Evolutionary conservation across 352 stramenopile genomes (phyloP).

Genomic region (Pythium scleroteichum): DNA sequence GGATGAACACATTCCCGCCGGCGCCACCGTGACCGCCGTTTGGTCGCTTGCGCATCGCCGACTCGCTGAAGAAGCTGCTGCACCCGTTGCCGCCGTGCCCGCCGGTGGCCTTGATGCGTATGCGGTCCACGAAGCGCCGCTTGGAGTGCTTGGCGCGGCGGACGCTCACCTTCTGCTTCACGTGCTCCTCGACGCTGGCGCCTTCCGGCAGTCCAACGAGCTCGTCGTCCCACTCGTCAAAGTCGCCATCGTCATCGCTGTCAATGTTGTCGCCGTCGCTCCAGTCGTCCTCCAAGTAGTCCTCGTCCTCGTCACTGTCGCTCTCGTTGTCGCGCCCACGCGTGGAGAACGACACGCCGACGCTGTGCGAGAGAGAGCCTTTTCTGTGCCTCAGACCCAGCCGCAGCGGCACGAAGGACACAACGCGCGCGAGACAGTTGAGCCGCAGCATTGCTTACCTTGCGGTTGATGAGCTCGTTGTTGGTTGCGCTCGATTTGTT

Average conservation of each 20-base stretch:
- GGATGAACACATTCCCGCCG: constrained; percentile 80
- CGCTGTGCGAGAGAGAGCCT: constrained; percentile 23
- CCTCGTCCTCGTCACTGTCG: constrained; percentile 32
- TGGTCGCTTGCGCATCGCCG: constrained; percentile 68
- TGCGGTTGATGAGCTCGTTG: neutral
- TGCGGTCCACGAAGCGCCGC: constrained; percentile 89
- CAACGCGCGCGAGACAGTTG: constrained; percentile 48
- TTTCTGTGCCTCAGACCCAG: constrained; percentile 26
- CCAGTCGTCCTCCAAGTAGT: constrained; percentile 39
- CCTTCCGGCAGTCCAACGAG: constrained; percentile 24
- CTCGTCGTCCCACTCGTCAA: constrained; percentile 39
- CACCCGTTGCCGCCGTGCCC: constrained; percentile 89
- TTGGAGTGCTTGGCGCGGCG: constrained; percentile 85
- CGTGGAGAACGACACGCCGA: constrained; percentile 24
- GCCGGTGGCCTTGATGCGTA: constrained; percentile 87
- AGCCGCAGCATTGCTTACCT: constrained; percentile 64
- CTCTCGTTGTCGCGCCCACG: constrained; percentile 39
- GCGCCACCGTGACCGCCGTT: constrained; percentile 84
- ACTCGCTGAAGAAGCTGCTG: constrained; percentile 79
- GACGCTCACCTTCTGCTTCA: constrained; percentile 87
- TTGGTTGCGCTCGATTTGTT: constrained; percentile 23
- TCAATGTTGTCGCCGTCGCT: constrained; percentile 34
- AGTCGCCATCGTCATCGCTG: constrained; percentile 40
- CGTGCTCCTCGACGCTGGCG: constrained; percentile 69
- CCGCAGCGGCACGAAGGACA: constrained; percentile 47